Conservation (phyloP, 2,329 filamentous ascomycete species). For the Xylaria digitata region DNA sequence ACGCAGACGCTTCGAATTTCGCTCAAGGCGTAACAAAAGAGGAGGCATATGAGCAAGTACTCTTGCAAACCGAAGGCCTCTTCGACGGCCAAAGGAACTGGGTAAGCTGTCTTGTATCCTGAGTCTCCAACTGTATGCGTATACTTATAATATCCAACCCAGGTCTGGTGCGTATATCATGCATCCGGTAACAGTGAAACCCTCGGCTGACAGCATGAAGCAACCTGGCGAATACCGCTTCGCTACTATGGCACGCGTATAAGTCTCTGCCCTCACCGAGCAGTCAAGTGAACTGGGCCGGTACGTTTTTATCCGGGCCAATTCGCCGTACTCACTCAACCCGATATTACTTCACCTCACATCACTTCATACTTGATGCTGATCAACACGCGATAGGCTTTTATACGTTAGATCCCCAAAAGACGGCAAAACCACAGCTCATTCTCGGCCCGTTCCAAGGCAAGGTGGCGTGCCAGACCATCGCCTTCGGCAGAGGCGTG, state of each 20-base stretch:
- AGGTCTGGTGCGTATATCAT: constrained; percentile 55
- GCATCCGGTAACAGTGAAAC: too few relatives aligned
- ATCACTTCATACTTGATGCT: constrained; percentile 1
- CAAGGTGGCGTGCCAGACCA: constrained; percentile 82
- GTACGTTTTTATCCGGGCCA: constrained; percentile 51
- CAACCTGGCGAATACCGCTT: constrained; percentile 80
- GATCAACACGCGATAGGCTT: constrained; percentile 66
- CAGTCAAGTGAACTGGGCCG: constrained; percentile 80
- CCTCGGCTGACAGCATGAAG: constrained; percentile 54
- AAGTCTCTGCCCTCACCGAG: constrained; percentile 76
- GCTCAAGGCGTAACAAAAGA: constrained; percentile 72
- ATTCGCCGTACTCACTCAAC: constrained; percentile 5
- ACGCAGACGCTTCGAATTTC: constrained; percentile 84
- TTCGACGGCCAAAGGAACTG: constrained; percentile 82
- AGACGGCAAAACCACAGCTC: constrained; percentile 60
- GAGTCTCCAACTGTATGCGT: constrained; percentile 4
- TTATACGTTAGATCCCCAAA: constrained; percentile 71
- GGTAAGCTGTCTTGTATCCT: constrained; percentile 61
- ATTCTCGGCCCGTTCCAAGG: constrained; percentile 85
- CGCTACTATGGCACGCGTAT: constrained; percentile 82
- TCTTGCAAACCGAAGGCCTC: constrained; percentile 75
- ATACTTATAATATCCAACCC: constrained; percentile 33
- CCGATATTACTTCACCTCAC: background rate
- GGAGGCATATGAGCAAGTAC: constrained; percentile 78
- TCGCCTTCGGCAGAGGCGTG: constrained; percentile 78